Base-by-base conservation (phyloP, 1,284 basidiomycete species). In the Ceratobasidium sp. region DNA sequence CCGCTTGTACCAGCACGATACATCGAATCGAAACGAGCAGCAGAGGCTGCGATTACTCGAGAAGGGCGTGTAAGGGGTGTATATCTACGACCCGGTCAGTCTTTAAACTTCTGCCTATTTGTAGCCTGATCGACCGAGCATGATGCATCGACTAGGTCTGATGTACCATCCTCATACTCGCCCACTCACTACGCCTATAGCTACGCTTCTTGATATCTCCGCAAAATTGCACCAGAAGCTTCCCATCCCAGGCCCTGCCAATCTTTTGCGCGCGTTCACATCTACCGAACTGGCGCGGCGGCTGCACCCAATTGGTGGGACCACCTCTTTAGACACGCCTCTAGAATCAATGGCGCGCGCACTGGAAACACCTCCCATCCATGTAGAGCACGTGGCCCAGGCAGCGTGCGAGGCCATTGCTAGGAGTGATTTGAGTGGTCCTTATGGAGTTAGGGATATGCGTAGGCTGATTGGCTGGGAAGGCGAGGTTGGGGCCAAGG, bases 101-200 rank as follows among this genome's bases (percentile, higher is more conserved):
- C 8, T 28, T 2, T 36, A 21, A 45, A 41, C 2, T 45, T 62
- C 36, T 70, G 74, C 70, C 74, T 23, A 26, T 52, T 3, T 3
- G 5, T 2, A 52, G 5, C 23, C 8, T 6, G 6, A 52, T 52
- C 5, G 21, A 71, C 70, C 62, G 55, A 77, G 61, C 74, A 75
- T 55, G 75, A 73, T 58, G 71, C 52, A n/a, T n/a, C 43, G 1
- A 12, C 58, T 78, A 92, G 96, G 96, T 75, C 84, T 99, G 67
- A 94, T 99, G 79, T 98, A 98, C 82, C 96, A 98, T 79, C 92
- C 97, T 4, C 95, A 98, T 80, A 85, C 90, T 74, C 89, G 96
- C 41, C 97, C 97, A 6, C 80, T 95, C 57, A 92, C 93, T 1
- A 93, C 95, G 16, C 90, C 95, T 36, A 86, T 93, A 46, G 96